Base-by-base conservation (phyloP, 2,329 filamentous ascomycete species). In the Hypoxylon sp. region DNA sequence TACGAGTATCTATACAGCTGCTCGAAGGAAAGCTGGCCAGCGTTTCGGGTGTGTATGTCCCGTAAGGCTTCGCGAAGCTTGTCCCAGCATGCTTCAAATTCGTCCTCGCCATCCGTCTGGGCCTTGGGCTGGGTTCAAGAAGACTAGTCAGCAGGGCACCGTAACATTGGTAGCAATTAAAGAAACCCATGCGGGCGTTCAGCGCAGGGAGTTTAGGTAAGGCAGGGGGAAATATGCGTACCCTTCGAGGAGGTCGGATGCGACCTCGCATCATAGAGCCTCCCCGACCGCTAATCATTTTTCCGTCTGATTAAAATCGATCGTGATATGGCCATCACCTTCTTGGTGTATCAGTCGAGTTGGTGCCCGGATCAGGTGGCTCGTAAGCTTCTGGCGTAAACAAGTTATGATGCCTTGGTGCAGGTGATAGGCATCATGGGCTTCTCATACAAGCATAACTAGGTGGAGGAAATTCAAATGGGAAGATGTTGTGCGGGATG, bases 1-100 rank as follows among this genome's bases (percentile, higher is more conserved):
- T 99, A 99, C 4, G 93, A 92, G 56, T 91, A 91, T 60, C 95
- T 91, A 79, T 99, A 99, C 0, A 99, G 86, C 73, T 97, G 91
- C 77, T 99, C 95, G 80, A 97, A 99, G 0, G 94, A 97, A 2
- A 99, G 86, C 15, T 86, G 85, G 8, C 93, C 96, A 63, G 93
- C 93, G 76, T 97, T 95, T 76, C 96, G 94, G 60, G 89, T 91
- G 79, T 98, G 94, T 52, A 99, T 98, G 74, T 97, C 92, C 59
- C 82, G 84, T 54, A 99, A 86, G 3, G 94, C 93, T 49, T 88
- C 85, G 47, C 89, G 84, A 6, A 99, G 86, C 46, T 88, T 87
- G 13, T 83, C 82, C 95, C 95, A 99, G 70, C 89, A 91, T 2
- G 86, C 83, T n/a, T 97, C 91, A 74, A 97, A 97, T 69, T 96